phyloP scores from a whole-genome alignment of 306 rosid species.

The Aeschynomene evenia region DNA sequence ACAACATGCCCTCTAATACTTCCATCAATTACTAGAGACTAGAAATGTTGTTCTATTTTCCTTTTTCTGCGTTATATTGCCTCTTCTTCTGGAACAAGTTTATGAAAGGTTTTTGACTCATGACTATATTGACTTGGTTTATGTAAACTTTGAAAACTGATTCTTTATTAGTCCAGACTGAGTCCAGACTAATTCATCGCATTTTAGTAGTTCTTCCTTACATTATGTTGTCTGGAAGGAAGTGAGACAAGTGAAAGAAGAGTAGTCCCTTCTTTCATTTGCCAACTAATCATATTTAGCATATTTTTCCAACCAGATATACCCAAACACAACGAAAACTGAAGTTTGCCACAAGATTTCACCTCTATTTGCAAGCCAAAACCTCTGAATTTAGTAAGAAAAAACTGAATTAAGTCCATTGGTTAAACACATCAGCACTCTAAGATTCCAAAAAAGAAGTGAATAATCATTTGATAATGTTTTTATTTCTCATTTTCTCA shows the following conservation, averaged over 20 bases:
- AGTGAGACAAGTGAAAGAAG: neutral
- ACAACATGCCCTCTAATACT: slow-evolving; percentile 39
- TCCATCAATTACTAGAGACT: slow-evolving; percentile 33
- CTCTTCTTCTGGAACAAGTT: slow-evolving; percentile 14
- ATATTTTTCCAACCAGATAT: no score
- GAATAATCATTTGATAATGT: neutral
- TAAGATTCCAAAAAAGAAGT: no score
- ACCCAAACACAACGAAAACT: no score
- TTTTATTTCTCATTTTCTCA: neutral
- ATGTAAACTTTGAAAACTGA: neutral
- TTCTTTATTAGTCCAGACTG: neutral
- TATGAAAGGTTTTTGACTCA: neutral
- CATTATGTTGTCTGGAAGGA: neutral
- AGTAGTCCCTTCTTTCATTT: no score
- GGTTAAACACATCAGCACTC: no score
- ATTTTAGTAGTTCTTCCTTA: neutral
- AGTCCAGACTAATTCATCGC: neutral
- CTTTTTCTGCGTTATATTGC: slow-evolving; percentile 7
- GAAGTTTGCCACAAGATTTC: no score
- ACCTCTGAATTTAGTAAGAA: no score
- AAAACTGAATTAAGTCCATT: no score
- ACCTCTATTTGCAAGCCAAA: no score
- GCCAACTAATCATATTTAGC: neutral
- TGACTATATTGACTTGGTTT: neutral
- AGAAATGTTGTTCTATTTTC: slow-evolving; percentile 21